Evolutionary conservation across 2,329 filamentous ascomycete species (phyloP), one percentile per base, ranked within the genome.

Genomic region (Fusarium metavorans): DNA sequence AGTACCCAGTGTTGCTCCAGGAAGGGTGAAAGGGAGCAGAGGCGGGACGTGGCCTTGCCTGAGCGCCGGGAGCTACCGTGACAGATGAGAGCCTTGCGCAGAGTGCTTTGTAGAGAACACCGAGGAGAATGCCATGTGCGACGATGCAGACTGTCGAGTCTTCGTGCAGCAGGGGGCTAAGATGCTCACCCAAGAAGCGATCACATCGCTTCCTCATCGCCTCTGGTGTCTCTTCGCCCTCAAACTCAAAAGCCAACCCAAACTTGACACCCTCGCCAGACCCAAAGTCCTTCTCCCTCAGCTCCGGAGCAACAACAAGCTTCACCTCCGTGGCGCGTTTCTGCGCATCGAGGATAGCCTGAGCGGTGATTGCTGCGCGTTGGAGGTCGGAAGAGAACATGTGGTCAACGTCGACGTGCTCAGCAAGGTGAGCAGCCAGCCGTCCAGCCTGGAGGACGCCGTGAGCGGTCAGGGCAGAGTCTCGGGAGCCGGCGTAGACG

Each of bases 51-150:
- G 63, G 56, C 41, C 67, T 59, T 32, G 70, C 25, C 20, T 70
- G 62, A 1, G 77, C 71, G 25, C 64, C 66, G 7, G 73, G 67
- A 10, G 69, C 75, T 30, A 79, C 66, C 3, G 69, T 72, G 10
- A 72, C 60, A 5, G 67, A 66, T 2, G 76, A 63, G 2, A 94
- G 88, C 4, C 89, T 86, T 14, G 84, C 82, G 9, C 92, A 83
- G 16, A 97, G 81, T 14, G 88, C 86, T 65, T 88, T 87, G 87
- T 93, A 92, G 0, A 98, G 82, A 35, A 90, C 87, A 3, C 90
- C 90, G 3, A 98, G 88, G 45, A 97, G 91, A 70, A 97, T 92
- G 18, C 95, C 95, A 78, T 98, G 95, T 2, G 95, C 93, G 5
- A 97, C 93, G 16, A 97, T 30, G 68, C 74, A 60, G 56, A 74